Base-by-base conservation (phyloP, 192 early-diverging fungal genomes). In the Umbelopsis vinacea region DNA sequence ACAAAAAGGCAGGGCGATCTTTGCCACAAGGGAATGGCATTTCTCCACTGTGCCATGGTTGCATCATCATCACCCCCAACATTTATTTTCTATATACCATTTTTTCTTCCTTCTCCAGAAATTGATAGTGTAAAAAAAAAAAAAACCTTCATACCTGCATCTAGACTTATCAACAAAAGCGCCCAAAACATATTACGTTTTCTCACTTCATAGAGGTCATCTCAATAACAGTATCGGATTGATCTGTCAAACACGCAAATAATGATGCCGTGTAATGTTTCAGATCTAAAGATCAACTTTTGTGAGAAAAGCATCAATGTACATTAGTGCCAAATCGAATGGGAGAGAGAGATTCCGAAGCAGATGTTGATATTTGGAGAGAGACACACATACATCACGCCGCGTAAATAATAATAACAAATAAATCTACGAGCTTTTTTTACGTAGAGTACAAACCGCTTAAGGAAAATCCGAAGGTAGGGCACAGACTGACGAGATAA, bases 1-100 rank as follows among this genome's bases (percentile, higher is more conserved):
- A 35, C 57, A 63, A 22, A 54, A 54, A 26, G 53, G 53, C 6
- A 63, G 29, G 57, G 57, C 57, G 57, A 63, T 63, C 57, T 63
- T 63, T 63, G 57, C 57, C 57, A 37, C 57, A 63, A 63, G 26
- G 33, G 57, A 63, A 38, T 63, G 57, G 15, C 57, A 63, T 63
- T 37, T 63, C 26, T 38, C 57, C 57, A 38, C 2, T 63, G 57
- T 2, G 10, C 8, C 15, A 12, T 0, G 15, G 57, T 33, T 63
- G 57, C 57, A 63, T 63, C 57, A 63, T 26, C 57, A 63, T 26
- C 57, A 26, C 57, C 12, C 23, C 11, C 33, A 63, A 35, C 14
- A 4, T 22, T 35, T 19, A 7, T 63, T 24, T 24, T 24, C 14
- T 37, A 35, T 37, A 22, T 55, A 55, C 29, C 29, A 29, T 29